A percentile compares a stretch with the other conserved stretches of the same genome.
These are phyloP conservation scores for Alternaria triticina DNA, from an alignment of 2,329 filamentous ascomycete genomes.

Conservation along the genomic window DNA sequence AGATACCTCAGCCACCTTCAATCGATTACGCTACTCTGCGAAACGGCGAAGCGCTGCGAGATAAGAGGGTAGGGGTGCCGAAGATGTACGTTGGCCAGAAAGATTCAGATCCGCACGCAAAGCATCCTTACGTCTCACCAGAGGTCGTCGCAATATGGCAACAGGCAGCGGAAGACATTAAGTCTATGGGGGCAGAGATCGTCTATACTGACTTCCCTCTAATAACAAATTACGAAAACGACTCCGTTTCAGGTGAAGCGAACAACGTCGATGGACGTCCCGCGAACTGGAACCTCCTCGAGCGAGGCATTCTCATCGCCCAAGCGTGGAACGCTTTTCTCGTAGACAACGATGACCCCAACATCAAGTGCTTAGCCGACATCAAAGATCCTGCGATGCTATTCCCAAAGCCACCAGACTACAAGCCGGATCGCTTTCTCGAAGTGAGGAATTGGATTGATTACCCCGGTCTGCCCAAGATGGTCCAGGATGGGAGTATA, in stretches of 20 bases:
- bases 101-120: constrained; percentile 39
- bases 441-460: constrained; percentile 51
- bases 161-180: constrained; percentile 44
- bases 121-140: constrained; percentile 44
- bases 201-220: constrained; percentile 55
- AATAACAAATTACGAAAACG: constrained; percentile 55
- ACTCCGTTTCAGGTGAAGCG: constrained; percentile 40
- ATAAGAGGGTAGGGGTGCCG: constrained; percentile 58
- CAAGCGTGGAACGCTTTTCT: constrained; percentile 62
- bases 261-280: constrained; percentile 54
- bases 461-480: constrained; percentile 43
- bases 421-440: constrained; percentile 49
- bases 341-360: constrained; percentile 49
- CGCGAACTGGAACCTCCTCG: constrained; percentile 55
- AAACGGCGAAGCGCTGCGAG: constrained; percentile 44
- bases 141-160: constrained; percentile 49
- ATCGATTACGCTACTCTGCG: constrained; percentile 48
- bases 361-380: constrained; percentile 46
- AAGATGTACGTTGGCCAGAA: constrained; percentile 58
- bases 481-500: constrained; percentile 44
- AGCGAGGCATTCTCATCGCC: constrained; percentile 58
- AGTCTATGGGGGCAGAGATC: constrained; percentile 52
- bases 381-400: constrained; percentile 49
- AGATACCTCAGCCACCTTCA: constrained; percentile 47
- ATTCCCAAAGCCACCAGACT: constrained; percentile 46